Conservation (phyloP, 2,329 filamentous ascomycete genomes). For the Aspergillaceae sp. region DNA sequence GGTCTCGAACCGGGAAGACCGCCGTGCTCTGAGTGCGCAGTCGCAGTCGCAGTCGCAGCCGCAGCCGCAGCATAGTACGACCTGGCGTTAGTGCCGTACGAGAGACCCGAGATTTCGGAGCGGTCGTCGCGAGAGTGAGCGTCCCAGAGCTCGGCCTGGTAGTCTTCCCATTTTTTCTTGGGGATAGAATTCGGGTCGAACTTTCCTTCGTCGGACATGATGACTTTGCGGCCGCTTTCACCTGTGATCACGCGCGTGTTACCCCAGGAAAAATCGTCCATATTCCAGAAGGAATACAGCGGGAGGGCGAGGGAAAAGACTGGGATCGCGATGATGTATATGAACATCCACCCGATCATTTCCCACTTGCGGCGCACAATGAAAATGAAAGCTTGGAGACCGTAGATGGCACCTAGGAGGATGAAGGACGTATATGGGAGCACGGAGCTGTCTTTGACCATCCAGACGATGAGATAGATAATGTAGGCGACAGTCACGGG, state of each 20-base stretch:
- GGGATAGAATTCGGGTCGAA: constrained; percentile 90
- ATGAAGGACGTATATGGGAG: constrained; percentile 83
- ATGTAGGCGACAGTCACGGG: constrained; percentile 88
- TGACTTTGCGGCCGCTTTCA: constrained; percentile 82
- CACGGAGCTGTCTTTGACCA: constrained; percentile 52
- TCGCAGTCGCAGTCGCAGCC: constrained; percentile 44
- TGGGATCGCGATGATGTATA: constrained; percentile 85
- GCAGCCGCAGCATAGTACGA: no score
- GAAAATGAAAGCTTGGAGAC: constrained; percentile 94
- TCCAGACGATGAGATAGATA: constrained; percentile 72
- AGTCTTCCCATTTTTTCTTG: constrained; percentile 98
- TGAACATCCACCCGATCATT: constrained; percentile 98
- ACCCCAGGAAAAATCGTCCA: constrained; percentile 99
- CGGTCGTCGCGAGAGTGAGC: constrained; percentile 73
- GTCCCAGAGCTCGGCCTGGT: constrained; percentile 96
- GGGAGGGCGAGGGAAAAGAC: constrained; percentile 87
- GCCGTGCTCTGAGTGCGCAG: constrained; percentile 60
- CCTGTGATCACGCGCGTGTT: constrained; percentile 96
- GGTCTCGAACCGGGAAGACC: constrained; percentile 51
- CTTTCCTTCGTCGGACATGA: constrained; percentile 94
- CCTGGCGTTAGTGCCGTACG: constrained; percentile 75
- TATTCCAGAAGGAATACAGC: constrained; percentile 95
- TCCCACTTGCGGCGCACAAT: constrained; percentile 96
- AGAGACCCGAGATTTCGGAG: constrained; percentile 87
- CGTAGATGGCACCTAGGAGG: constrained; percentile 89